Conservation (phyloP, 2,329 filamentous ascomycete genomes). For the Phialemonium atrogriseum region DNA sequence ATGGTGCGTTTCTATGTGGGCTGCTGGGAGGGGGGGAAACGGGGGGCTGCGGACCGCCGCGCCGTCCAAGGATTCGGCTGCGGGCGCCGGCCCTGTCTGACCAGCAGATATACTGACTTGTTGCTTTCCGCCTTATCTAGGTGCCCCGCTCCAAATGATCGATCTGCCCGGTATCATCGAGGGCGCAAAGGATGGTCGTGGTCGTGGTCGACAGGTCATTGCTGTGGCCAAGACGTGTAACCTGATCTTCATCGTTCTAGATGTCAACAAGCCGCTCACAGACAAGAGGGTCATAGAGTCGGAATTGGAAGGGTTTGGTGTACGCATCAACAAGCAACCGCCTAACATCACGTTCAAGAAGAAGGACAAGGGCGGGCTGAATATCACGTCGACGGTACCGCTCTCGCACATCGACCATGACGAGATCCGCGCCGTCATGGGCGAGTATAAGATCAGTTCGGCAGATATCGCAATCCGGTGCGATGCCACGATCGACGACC, state of each 20-base stretch:
- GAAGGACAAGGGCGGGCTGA: conserved; percentile 97
- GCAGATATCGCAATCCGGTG: conserved; percentile 97
- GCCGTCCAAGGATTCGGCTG: no score
- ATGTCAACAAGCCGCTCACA: conserved; percentile 96
- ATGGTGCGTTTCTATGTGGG: conserved; percentile 41
- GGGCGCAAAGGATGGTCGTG: conserved; percentile 95
- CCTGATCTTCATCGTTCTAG: conserved; percentile 95
- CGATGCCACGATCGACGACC: conserved; percentile 92
- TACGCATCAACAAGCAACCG: conserved; percentile 92
- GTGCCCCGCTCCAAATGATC: conserved; percentile 95
- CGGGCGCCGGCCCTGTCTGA: no score
- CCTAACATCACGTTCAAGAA: conserved; percentile 99
- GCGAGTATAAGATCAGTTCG: conserved; percentile 91
- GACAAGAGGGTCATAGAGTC: conserved; percentile 94
- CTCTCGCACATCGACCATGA: conserved; percentile 88
- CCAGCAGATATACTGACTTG: no score
- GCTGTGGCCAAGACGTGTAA: conserved; percentile 98
- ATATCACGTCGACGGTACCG: conserved; percentile 90
- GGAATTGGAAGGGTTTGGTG: conserved; percentile 94
- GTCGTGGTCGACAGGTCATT: conserved; percentile 96
- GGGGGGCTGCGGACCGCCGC: no score
- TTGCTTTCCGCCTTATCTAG: no score
- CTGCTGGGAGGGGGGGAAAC: background rate
- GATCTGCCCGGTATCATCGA: conserved; percentile 98
- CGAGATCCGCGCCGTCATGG: conserved; percentile 97